Evolutionary conservation across 495 filamentous ascomycete species (phyloP).

Genomic region (Beverwykella pulmonaria): DNA sequence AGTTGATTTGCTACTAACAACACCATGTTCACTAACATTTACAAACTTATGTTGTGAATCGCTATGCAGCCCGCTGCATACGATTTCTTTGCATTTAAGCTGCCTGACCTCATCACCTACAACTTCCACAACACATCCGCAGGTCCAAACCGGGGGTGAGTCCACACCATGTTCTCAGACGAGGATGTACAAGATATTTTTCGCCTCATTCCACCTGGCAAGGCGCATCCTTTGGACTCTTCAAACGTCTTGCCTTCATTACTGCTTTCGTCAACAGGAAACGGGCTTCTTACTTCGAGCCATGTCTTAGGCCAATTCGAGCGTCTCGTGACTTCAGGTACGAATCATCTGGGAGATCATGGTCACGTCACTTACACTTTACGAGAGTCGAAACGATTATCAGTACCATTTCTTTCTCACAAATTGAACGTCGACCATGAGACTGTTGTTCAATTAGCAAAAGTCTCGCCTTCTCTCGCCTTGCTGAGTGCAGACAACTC

Average conservation of each 20-base stretch:
- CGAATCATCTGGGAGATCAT: not conserved
- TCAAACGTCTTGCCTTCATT: not conserved
- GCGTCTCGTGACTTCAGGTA: not conserved
- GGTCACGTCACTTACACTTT: not conserved
- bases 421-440: constrained; percentile 6
- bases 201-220: constrained; percentile 1
- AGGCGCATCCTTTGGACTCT: not conserved
- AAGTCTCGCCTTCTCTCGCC: constrained; percentile 3
- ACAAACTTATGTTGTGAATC: not conserved
- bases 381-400: constrained; percentile 13
- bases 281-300: not conserved
- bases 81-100: not conserved
- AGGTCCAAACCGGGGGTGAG: not conserved
- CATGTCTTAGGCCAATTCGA: constrained; percentile 2
- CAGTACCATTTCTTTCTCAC: constrained; percentile 13
- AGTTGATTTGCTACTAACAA: not conserved
- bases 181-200: constrained; percentile 19
- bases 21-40: not conserved
- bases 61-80: not conserved
- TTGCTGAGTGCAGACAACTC: constrained; percentile 18
- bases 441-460: constrained; percentile 4
- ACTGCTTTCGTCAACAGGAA: not conserved
- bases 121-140: not conserved
- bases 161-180: constrained; percentile 9
- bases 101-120: not conserved